Evolutionary conservation across 2,329 filamentous ascomycete genomes (phyloP), one percentile per base, ranked within the genome.

Genomic region (Chlorencoelia australis): DNA sequence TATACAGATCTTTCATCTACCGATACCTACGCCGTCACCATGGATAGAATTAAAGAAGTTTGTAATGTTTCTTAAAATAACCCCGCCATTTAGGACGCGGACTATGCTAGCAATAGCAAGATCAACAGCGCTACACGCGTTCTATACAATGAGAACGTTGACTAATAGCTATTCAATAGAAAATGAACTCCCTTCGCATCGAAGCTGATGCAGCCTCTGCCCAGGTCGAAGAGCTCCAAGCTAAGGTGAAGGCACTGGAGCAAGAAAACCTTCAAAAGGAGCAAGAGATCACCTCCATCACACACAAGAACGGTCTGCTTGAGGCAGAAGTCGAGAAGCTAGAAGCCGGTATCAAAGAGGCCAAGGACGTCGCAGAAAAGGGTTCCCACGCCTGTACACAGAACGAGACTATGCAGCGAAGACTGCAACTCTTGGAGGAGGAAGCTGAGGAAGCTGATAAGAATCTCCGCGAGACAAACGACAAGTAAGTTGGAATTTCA

Each of bases 401-500:
- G 66, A 91, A 89, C 65, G 91, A 98, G 69, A 75, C 81, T 54
- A 73, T 98, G 51, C 82, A 86, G 69, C 77, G 91, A 66, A 85
- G 86, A 69, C 73, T 96, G 60, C 86, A 95, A 70, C 72, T 98
- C 51, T 79, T 98, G 53, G 91, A 98, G 71, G 89, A 96, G 68
- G 91, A 98, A 71, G 87, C 87, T 53, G 91, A 98, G 69, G 78
- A 89, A 62, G 86, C 87, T 52, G 91, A 96, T 67, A 91, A 88
- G 79, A 93, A 85, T 49, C 73, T 96, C 60, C 82, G 89, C 60
- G 91, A 96, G 70, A 82, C 87, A 58, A 96, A 94, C 67, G 91
- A 98, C 69, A 96, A 95, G 91, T 98, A 79, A 59, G 84, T 69
- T 35, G 36, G 39, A 34, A 35, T n/a, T 20, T 35, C 26, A 29